Evolutionary conservation across 2,329 filamentous ascomycete species (phyloP).

Genomic region (Amphichorda felina): DNA sequence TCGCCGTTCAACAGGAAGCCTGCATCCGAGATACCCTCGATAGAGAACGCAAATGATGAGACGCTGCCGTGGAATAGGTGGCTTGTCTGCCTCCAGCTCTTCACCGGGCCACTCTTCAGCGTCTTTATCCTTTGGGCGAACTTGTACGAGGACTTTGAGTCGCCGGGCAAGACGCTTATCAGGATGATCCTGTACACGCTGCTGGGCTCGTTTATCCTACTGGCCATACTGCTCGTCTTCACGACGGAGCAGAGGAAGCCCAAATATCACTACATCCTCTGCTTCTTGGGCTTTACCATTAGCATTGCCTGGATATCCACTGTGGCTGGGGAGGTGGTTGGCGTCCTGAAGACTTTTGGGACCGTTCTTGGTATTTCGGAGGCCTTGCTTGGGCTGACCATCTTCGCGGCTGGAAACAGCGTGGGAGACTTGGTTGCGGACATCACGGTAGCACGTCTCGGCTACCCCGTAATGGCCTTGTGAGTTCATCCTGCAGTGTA

Average conservation of each 20-base stretch:
- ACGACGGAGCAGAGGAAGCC: slow-evolving; percentile 58
- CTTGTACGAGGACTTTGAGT: slow-evolving; percentile 43
- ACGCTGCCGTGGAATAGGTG: slow-evolving; percentile 74
- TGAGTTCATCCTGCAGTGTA: slow-evolving; percentile 24
- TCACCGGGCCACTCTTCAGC: slow-evolving; percentile 78
- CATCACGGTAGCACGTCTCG: slow-evolving; percentile 84
- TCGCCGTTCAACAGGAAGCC: slow-evolving; percentile 9
- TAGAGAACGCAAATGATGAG: slow-evolving; percentile 22
- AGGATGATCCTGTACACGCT: slow-evolving; percentile 52
- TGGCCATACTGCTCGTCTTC: slow-evolving; percentile 54
- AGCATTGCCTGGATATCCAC: slow-evolving; percentile 94
- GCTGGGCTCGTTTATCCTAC: slow-evolving; percentile 52
- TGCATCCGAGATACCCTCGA: slow-evolving; percentile 18
- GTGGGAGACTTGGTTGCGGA: slow-evolving; percentile 90
- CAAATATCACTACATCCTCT: slow-evolving; percentile 65
- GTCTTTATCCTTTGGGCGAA: slow-evolving; percentile 67
- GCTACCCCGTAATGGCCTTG: slow-evolving; percentile 92
- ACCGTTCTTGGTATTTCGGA: slow-evolving; percentile 90
- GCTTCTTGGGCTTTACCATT: slow-evolving; percentile 82
- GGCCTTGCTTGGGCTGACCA: slow-evolving; percentile 84
- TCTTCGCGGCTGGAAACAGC: slow-evolving; percentile 94
- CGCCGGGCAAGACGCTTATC: slow-evolving; percentile 37
- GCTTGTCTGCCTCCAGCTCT: slow-evolving; percentile 75
- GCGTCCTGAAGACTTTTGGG: slow-evolving; percentile 83
- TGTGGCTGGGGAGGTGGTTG: slow-evolving; percentile 90